Evolutionary conservation across 192 early-diverging fungal species (phyloP), one percentile per base, ranked within the genome.

Genomic region (Paraglomus occultum): DNA sequence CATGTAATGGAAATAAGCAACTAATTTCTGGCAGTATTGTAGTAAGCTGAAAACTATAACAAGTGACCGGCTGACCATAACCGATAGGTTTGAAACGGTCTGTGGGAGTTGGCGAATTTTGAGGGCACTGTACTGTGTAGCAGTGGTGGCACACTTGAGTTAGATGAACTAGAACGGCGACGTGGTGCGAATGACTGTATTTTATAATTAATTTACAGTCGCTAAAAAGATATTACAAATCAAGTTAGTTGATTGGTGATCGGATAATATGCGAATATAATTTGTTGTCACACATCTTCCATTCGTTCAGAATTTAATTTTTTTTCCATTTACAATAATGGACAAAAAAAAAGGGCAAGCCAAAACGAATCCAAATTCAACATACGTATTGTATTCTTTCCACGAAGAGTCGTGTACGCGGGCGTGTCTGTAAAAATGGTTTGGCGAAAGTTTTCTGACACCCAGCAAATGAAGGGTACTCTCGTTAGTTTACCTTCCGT

Each of bases 371-470:
- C 23, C 6, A 10, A n/a, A n/a, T n/a, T n/a, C 23, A 22, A 17
- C 40, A 17, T 57, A 69, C 67, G 52, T 69, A 31, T 69, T 69
- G 49, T 57, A 69, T 31, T 69, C 67, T 46, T 57, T 69, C 67
- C 67, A 69, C 6, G 46, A 23, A 12, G 51, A 54, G 58, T 69
- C 54, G 40, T 69, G 67, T 2, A 45, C 12, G 46, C 40, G 44
- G 45, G 46, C 53, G 67, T 90, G 89, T 38, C 88, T 75, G 4
- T 87, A 14, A 90, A 67, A 4, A 86, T 87, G 4, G 86, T 89
- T 47, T 82, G 81, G 20, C 89, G 76, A 92, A 94, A 1, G 84
- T 78, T 69, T 93, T 93, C 15, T 74, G 82, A 72, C 92, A 94
- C 3, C 85, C 87, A 6, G 80, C 77, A 64, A 82, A 80, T 15